Percentiles rank a stretch among this genome's conserved stretches.
Conservation (phyloP, 164 flowering plant species). For the Stephania japonica region DNA sequence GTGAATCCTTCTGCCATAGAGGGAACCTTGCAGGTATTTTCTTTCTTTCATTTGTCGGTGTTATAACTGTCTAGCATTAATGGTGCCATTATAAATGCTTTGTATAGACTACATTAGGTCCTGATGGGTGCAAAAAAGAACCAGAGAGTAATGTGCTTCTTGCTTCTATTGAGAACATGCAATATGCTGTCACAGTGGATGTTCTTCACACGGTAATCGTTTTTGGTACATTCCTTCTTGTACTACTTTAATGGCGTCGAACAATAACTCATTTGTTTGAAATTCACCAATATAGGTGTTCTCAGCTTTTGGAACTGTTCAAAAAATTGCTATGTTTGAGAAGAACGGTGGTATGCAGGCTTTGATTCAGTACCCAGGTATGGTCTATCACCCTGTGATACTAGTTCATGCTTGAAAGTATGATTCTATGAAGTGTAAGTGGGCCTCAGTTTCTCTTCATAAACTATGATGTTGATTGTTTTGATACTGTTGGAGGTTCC, state of each 20-base stretch:
- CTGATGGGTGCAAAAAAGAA: conserved; percentile 78
- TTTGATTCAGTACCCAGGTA: conserved; percentile 78
- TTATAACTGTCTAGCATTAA: background rate
- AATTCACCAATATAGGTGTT: conserved; percentile 50
- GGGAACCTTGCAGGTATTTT: conserved; percentile 53
- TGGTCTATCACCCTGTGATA: background rate
- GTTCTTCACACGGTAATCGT: conserved; percentile 69
- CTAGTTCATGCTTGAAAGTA: background rate
- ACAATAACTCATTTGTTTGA: background rate
- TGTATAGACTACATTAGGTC: conserved; percentile 63
- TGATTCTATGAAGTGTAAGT: background rate
- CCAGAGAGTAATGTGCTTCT: conserved; percentile 89
- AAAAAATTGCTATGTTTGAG: conserved; percentile 95
- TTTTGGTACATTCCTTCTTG: background rate
- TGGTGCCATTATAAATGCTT: conserved; percentile 15
- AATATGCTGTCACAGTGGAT: conserved; percentile 89
- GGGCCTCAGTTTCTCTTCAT: background rate
- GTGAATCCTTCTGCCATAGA: conserved; percentile 90
- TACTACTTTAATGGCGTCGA: background rate
- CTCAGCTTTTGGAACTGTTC: conserved; percentile 82
- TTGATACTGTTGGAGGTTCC: background rate
- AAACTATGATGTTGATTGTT: background rate
- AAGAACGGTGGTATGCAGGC: conserved; percentile 93
- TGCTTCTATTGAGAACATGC: conserved; percentile 89
- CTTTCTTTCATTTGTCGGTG: background rate